Evolutionary conservation across 2,329 filamentous ascomycete species (phyloP), one percentile per base, ranked within the genome.

Genomic region (Cladosporium sp.): DNA sequence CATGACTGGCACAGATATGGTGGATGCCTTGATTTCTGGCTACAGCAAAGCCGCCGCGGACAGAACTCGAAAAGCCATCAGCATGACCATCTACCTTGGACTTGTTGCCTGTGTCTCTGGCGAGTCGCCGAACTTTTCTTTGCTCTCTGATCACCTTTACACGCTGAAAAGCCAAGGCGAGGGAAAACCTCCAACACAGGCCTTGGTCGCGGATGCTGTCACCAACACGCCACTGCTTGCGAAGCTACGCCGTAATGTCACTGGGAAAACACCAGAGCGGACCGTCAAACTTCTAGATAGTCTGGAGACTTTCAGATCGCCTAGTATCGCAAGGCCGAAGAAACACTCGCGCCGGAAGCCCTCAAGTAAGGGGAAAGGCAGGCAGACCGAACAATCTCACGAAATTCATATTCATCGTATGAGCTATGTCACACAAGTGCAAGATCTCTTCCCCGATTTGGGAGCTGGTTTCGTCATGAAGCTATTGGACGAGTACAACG

Each of bases 361-460:
- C 4, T 45, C 54, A 8, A 82, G 86, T 65, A 91, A 90, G 72
- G 87, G 87, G 34, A 92, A 91, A 69, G 78, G 75, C 5, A 74
- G 72, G 61, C 73, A 69, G 9, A 30, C 34, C 3, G 54, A 19
- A 5, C 58, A 58, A 20, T 74, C 54, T 11, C 66, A 73, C 20
- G 78, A 81, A 43, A 77, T 92, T 36, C 90, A 94, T 68, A 77
- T 93, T 20, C 91, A 96, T 73, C 86, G 82, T 42, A 88, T 95
- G 84, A 92, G 88, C 66, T 84, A 93, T 51, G 85, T 97, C 54
- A 88, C 88, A 0, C 90, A 95, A 71, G 82, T 99, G n/a, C 92
- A 96, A 70, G 93, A 99, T 69, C 79, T 97, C 0, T 97, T 97
- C 69, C 91, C 93, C 0, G 85, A 96, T 62, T 78, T 97, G 9